A percentile compares a stretch with the other conserved stretches of the same genome.
Conservation (phyloP, 1,284 basidiomycete genomes). For the Mycosarcoma mackinlayi region DNA sequence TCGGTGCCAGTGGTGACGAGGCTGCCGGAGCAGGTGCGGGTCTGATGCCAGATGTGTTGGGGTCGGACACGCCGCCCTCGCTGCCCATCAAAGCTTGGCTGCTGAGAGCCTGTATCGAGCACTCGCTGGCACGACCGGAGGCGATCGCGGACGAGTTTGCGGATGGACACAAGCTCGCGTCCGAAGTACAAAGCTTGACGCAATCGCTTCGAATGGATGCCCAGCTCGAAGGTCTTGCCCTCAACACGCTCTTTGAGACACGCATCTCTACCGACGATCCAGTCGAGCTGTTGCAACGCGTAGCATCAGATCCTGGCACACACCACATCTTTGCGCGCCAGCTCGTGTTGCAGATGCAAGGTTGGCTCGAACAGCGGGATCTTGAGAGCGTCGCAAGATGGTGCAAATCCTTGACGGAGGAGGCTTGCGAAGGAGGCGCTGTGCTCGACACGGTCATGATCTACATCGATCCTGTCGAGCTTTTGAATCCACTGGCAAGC, state of each 20-base stretch:
- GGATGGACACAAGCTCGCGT: slow-evolving; percentile 42
- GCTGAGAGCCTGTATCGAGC: slow-evolving; percentile 46
- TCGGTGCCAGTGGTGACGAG: background rate
- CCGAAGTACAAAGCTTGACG: slow-evolving; percentile 41
- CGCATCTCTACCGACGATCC: slow-evolving; percentile 37
- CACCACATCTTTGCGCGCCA: slow-evolving; percentile 42
- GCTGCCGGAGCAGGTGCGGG: background rate
- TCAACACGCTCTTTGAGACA: slow-evolving; percentile 37
- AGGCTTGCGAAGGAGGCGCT: slow-evolving; percentile 8
- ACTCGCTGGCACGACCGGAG: slow-evolving; percentile 39
- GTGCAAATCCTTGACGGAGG: slow-evolving; percentile 38
- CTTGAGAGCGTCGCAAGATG: slow-evolving; percentile 46
- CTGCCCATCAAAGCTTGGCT: slow-evolving; percentile 49
- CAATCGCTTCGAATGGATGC: slow-evolving; percentile 48
- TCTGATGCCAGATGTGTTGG: slow-evolving; percentile 23
- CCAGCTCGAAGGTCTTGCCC: slow-evolving; percentile 35
- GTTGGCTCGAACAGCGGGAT: slow-evolving; percentile 46
- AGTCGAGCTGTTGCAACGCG: slow-evolving; percentile 34
- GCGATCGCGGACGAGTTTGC: slow-evolving; percentile 49
- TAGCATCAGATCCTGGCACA: slow-evolving; percentile 42
- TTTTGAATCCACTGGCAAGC: slow-evolving; percentile 32
- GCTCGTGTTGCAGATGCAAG: slow-evolving; percentile 27
- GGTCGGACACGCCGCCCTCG: slow-evolving; percentile 29
- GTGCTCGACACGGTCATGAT: slow-evolving; percentile 48
- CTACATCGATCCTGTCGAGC: slow-evolving; percentile 40